These are phyloP conservation scores for Ochetophila trinervis DNA, from an alignment of 306 rosid species.

Conservation along the genomic window DNA sequence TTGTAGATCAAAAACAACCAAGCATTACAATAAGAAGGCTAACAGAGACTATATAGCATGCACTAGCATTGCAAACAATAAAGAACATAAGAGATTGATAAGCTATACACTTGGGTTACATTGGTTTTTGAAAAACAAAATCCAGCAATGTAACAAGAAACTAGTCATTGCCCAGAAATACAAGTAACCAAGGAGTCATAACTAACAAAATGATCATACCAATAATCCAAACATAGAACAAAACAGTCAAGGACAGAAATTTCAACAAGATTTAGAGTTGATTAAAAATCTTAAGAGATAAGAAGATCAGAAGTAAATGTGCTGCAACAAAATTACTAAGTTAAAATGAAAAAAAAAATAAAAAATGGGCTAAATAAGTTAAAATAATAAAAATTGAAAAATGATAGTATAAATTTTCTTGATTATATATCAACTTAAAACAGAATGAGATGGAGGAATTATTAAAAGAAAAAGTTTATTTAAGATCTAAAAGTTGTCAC, in stretches of 20 bases:
- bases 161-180: too few relatives aligned
- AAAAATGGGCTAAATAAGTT: background rate
- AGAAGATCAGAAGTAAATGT: background rate
- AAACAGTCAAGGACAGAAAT: too few relatives aligned
- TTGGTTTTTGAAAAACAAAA: too few relatives aligned
- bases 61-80: too few relatives aligned
- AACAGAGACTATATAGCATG: too few relatives aligned
- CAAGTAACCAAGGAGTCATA: background rate
- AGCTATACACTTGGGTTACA: too few relatives aligned
- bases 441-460: slow-evolving; percentile 4
- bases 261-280: background rate
- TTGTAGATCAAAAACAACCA: too few relatives aligned
- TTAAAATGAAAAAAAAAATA: background rate
- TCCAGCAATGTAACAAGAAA: background rate
- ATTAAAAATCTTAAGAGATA: slow-evolving; percentile 1
- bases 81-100: too few relatives aligned
- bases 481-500: slow-evolving; percentile 4
- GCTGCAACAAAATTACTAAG: slow-evolving; percentile 16
- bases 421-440: background rate
- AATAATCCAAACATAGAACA: background rate
- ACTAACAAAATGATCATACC: too few relatives aligned
- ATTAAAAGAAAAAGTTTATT: background rate
- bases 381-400: background rate
- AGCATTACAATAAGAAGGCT: too few relatives aligned
- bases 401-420: background rate